These are phyloP conservation scores for Triticum monococcum DNA, from an alignment of 176 grass and related monocot species.

Conservation along the genomic window DNA sequence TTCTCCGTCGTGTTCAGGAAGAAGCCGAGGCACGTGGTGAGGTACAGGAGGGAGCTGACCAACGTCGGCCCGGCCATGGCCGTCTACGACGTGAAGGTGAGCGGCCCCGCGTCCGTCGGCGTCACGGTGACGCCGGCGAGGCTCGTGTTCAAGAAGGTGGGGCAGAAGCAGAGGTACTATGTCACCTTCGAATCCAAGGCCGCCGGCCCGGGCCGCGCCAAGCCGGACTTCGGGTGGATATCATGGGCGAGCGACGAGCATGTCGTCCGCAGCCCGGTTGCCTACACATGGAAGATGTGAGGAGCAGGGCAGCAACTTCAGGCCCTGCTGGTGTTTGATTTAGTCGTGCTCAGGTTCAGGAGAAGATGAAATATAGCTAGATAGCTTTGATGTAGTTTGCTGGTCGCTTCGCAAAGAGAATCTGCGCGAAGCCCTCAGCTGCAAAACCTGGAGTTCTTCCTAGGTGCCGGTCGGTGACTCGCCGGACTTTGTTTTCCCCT, in stretches of 20 bases:
- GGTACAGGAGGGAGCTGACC: constrained; percentile 75
- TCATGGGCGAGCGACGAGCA: constrained; percentile 61
- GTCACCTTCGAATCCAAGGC: constrained; percentile 61
- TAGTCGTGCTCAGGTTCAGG: background rate
- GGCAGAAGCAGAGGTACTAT: constrained; percentile 77
- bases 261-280: constrained; percentile 60
- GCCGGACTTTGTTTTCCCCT: constrained; percentile 19
- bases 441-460: constrained; percentile 33
- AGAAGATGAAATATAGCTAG: constrained; percentile 24
- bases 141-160: constrained; percentile 63
- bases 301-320: background rate
- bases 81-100: constrained; percentile 65
- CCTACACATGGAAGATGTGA: constrained; percentile 81
- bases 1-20: constrained; percentile 72
- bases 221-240: constrained; percentile 76
- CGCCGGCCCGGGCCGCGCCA: constrained; percentile 9
- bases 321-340: background rate
- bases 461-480: background rate
- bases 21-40: constrained; percentile 37
- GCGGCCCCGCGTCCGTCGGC: constrained; percentile 40
- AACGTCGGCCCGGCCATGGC: constrained; percentile 64
- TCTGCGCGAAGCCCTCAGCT: constrained; percentile 53
- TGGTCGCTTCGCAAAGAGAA: constrained; percentile 70
- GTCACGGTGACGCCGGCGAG: constrained; percentile 57
- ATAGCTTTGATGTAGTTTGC: constrained; percentile 51